phyloP scores from a whole-genome alignment of 441 rosid genomes.

The Adansonia gregorii region DNA sequence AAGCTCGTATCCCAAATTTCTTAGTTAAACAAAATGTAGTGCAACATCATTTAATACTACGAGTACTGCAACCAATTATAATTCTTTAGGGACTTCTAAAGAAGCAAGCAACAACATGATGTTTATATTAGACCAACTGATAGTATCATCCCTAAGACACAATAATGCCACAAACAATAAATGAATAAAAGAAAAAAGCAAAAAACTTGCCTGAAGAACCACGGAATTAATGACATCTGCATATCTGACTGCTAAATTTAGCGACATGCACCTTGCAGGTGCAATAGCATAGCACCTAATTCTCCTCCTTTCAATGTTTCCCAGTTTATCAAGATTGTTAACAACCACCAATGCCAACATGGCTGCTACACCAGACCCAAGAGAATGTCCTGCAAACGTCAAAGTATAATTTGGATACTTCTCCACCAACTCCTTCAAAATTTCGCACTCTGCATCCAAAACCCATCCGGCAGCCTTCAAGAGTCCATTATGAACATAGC shows the following conservation, averaged over 20 bases:
- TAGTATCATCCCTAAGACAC: not conserved
- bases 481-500: conserved; percentile 90
- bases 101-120: not conserved
- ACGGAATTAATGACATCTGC: conserved; percentile 91
- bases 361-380: conserved; percentile 89
- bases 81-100: not conserved
- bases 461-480: conserved; percentile 81
- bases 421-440: conserved; percentile 63
- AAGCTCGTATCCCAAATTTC: not conserved
- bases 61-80: not conserved
- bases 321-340: conserved; percentile 61
- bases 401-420: conserved; percentile 72
- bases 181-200: not conserved
- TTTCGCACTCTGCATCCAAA: conserved; percentile 71
- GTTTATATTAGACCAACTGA: not conserved
- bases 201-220: conserved; percentile 79
- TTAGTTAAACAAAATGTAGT: not conserved
- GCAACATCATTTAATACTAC: not conserved
- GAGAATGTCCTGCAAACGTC: conserved; percentile 89
- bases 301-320: conserved; percentile 67
- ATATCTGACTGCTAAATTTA: conserved; percentile 90
- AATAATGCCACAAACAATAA: not conserved
- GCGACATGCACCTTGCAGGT: conserved; percentile 94
- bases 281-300: conserved; percentile 88
- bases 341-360: conserved; percentile 74